A percentile compares a stretch with the other conserved stretches of the same genome.
Conservation (phyloP, 495 filamentous ascomycete species). For the Neurospora sp. region DNA sequence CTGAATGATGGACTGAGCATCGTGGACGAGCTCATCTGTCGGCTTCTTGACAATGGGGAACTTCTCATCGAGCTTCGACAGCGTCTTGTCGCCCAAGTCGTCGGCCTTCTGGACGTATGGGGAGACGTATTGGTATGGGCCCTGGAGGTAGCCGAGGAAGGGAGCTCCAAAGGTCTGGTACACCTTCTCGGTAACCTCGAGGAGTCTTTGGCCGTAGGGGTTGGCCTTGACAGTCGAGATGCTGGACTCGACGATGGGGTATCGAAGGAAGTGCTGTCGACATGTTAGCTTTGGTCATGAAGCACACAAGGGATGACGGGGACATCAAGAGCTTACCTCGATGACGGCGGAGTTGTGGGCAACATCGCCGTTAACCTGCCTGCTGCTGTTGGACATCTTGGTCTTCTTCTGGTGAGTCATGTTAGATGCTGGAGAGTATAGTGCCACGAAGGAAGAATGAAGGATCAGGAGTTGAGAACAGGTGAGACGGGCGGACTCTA, state of each 20-base stretch:
- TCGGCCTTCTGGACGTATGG: slow-evolving; percentile 82
- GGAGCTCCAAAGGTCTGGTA: slow-evolving; percentile 58
- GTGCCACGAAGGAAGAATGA: neutral
- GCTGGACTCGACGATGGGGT: slow-evolving; percentile 74
- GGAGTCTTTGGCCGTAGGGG: slow-evolving; percentile 68
- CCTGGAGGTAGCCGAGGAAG: slow-evolving; percentile 64
- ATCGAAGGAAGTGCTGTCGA: slow-evolving; percentile 67
- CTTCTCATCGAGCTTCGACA: slow-evolving; percentile 61
- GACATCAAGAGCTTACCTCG: slow-evolving; percentile 10
- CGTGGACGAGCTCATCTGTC: slow-evolving; percentile 61
- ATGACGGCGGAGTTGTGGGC: slow-evolving; percentile 15
- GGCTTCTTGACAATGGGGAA: slow-evolving; percentile 88
- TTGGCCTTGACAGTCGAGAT: slow-evolving; percentile 68
- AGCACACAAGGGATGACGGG: neutral
- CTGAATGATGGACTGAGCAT: slow-evolving; percentile 51
- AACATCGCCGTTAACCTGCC: slow-evolving; percentile 21
- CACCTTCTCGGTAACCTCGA: slow-evolving; percentile 57
- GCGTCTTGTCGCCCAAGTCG: slow-evolving; percentile 60
- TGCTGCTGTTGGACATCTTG: slow-evolving; percentile 12
- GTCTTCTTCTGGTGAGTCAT: slow-evolving; percentile 9
- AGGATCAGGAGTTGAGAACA: neutral
- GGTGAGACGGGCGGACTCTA: neutral
- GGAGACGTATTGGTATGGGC: slow-evolving; percentile 64
- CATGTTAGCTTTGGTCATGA: slow-evolving; percentile 2
- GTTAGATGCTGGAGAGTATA: slow-evolving; percentile 8